A percentile compares a stretch with the other conserved stretches of the same genome.
phyloP scores from a whole-genome alignment of 495 filamentous ascomycete species.

The Trichocladium uniseriatum region DNA sequence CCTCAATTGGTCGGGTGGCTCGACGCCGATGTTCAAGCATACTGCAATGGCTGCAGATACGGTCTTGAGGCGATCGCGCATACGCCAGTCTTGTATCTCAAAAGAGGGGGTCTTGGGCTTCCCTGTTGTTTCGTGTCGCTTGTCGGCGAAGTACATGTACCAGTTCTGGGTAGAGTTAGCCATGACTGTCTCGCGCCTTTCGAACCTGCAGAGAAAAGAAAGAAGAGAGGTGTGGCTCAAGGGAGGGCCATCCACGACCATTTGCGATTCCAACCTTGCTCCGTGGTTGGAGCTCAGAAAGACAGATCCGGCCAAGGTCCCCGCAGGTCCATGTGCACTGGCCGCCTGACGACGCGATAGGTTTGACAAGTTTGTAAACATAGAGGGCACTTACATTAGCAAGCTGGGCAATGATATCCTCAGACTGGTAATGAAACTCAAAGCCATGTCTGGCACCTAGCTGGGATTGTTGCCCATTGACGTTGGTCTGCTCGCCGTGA shows the following conservation, averaged over 20 bases:
- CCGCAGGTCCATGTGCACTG: too few relatives aligned
- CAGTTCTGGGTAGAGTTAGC: conserved; percentile 50
- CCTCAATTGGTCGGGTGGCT: conserved; percentile 90
- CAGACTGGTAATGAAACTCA: conserved; percentile 59
- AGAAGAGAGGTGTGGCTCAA: too few relatives aligned
- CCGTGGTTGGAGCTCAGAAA: too few relatives aligned
- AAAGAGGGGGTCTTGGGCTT: conserved; percentile 57
- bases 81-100: conserved; percentile 84
- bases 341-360: too few relatives aligned
- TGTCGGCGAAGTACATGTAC: conserved; percentile 99
- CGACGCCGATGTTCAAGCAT: conserved; percentile 94
- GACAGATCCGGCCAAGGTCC: too few relatives aligned
- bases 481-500: conserved; percentile 29
- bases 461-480: conserved; percentile 31
- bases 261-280: too few relatives aligned
- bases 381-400: conserved; percentile 49
- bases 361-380: too few relatives aligned
- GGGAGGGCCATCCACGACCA: too few relatives aligned
- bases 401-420: conserved; percentile 51
- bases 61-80: conserved; percentile 93
- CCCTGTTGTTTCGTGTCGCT: conserved; percentile 92
- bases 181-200: neutral
- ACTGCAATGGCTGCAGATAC: conserved; percentile 89
- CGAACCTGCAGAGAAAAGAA: too few relatives aligned
- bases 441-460: conserved; percentile 57